phyloP scores from a whole-genome alignment of 176 grass and related monocot species.

The Aegilops longissima region DNA sequence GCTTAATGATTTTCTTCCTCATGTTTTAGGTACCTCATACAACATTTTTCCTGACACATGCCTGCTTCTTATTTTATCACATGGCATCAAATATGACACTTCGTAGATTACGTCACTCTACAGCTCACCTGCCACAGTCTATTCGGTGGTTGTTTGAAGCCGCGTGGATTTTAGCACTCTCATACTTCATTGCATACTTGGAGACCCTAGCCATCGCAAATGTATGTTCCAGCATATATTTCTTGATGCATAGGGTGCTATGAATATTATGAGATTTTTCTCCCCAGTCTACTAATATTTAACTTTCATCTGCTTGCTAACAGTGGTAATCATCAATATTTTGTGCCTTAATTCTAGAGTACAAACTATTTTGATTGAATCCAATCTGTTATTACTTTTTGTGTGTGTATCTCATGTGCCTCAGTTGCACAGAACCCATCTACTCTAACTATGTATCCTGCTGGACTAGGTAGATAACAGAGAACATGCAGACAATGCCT shows the following conservation, averaged over 20 bases:
- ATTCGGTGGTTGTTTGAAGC: conserved; percentile 63
- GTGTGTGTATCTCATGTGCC: neutral
- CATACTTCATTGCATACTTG: conserved; percentile 93
- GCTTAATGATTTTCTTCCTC: conserved; percentile 21
- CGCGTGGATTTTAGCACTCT: conserved; percentile 77
- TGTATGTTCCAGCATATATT: conserved; percentile 55
- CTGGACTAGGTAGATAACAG: neutral
- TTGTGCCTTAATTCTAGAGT: neutral
- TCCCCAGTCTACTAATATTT: neutral
- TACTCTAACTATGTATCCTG: neutral
- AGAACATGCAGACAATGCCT: conserved; percentile 6
- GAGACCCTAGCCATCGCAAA: conserved; percentile 97
- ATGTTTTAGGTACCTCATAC: conserved; percentile 85
- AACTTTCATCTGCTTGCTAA: neutral
- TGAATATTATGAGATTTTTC: neutral
- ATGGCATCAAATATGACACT: conserved; percentile 90
- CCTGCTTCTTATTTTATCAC: conserved; percentile 94
- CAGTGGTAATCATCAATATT: neutral
- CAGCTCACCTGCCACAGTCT: conserved; percentile 60
- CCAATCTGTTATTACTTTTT: neutral
- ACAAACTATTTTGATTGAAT: neutral
- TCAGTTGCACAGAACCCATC: neutral
- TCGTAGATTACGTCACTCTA: conserved; percentile 62
- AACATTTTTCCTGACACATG: conserved; percentile 82
- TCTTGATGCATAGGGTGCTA: neutral